Conservation (phyloP, 179 eudicot genomes). For the Amaranthus tricolor region DNA sequence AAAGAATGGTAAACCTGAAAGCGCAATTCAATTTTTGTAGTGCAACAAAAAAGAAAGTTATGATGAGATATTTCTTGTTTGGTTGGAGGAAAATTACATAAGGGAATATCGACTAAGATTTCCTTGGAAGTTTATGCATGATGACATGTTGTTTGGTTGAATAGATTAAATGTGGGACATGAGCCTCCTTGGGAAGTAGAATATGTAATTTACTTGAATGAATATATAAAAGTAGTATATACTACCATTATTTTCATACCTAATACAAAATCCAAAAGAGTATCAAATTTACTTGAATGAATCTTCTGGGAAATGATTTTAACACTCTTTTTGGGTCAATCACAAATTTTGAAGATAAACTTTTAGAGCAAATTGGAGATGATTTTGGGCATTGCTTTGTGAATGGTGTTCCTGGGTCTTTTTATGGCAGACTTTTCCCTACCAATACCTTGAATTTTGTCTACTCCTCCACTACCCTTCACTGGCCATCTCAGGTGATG, state of each 20-base stretch:
- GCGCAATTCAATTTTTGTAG: background rate
- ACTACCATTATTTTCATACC: too few species aligned
- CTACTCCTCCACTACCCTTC: constrained; percentile 52
- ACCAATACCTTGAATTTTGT: constrained; percentile 45
- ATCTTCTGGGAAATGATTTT: constrained; percentile 53
- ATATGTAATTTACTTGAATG: too few species aligned
- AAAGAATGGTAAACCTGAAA: background rate
- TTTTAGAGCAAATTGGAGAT: constrained; percentile 19
- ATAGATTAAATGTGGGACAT: too few species aligned
- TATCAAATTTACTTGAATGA: constrained; percentile 49
- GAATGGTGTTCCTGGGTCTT: constrained; percentile 54
- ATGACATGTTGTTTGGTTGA: too few species aligned
- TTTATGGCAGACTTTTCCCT: constrained; percentile 60
- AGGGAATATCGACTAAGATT: background rate
- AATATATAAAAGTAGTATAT: too few species aligned
- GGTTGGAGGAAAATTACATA: background rate
- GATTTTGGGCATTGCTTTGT: constrained; percentile 37
- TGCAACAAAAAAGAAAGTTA: background rate
- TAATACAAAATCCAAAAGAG: constrained; percentile 19
- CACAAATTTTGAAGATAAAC: constrained; percentile 27
- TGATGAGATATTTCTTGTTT: background rate
- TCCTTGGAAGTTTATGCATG: background rate
- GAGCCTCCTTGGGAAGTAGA: too few species aligned
- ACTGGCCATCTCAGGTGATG: constrained; percentile 44
- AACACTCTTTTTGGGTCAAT: constrained; percentile 47